These are phyloP conservation scores for Penicillium sclerotigenum DNA, from an alignment of 2,329 filamentous ascomycete genomes.

Conservation along the genomic window DNA sequence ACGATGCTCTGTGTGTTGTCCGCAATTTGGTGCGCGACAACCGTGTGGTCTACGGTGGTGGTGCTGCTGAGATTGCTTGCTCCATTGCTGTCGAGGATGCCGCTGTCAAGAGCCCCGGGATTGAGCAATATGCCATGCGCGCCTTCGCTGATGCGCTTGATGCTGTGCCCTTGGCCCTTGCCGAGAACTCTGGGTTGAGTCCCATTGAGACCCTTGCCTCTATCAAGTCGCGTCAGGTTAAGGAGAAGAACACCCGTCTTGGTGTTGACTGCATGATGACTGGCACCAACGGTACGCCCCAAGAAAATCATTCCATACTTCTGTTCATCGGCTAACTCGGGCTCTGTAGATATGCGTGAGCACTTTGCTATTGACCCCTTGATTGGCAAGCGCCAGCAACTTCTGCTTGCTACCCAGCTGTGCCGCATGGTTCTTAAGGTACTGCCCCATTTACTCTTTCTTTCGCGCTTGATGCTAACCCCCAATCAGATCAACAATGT, in stretches of 20 bases:
- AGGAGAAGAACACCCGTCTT: conserved; percentile 72
- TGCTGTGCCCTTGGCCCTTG: conserved; percentile 87
- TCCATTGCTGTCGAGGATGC: conserved; percentile 94
- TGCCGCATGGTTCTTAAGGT: conserved; percentile 98
- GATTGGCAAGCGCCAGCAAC: conserved; percentile 96
- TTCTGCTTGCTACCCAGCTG: conserved; percentile 92
- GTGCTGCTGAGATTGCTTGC: conserved; percentile 95
- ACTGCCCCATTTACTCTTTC: conserved; percentile 10
- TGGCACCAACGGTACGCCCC: conserved; percentile 70
- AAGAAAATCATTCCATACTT: not conserved
- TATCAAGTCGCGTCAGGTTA: conserved; percentile 95
- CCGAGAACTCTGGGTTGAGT: conserved; percentile 94
- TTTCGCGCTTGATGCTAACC: conserved; percentile 17
- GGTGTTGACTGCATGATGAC: conserved; percentile 98
- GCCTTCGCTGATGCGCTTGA: conserved; percentile 95
- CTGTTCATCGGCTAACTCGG: conserved; percentile 6
- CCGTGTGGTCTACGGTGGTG: conserved; percentile 94
- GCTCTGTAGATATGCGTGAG: conserved; percentile 78
- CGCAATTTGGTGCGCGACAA: conserved; percentile 95
- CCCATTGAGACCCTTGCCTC: conserved; percentile 92
- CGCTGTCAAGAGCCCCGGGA: conserved; percentile 88
- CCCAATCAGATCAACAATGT: conserved; percentile 72
- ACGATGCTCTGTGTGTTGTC: conserved; percentile 96
- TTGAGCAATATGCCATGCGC: conserved; percentile 98
- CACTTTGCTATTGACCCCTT: conserved; percentile 97